Percentiles rank a stretch among this genome's conserved stretches.
phyloP scores from a whole-genome alignment of 768 basidiomycete species.

The Tremella fuciformis region DNA sequence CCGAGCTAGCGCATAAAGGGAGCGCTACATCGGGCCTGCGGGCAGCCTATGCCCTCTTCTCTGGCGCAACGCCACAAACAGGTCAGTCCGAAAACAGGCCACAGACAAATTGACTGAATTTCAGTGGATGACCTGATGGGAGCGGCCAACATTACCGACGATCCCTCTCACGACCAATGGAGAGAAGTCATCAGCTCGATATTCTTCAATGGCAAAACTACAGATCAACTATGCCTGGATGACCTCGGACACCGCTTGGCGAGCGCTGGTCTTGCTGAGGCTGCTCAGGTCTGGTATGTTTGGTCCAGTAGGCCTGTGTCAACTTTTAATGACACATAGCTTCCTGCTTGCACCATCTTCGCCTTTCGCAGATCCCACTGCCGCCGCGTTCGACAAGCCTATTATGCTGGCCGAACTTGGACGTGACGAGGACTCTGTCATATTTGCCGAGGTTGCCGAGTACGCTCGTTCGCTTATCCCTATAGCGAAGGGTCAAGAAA shows the following conservation, averaged over 20 bases:
- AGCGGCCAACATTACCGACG: conserved; percentile 59
- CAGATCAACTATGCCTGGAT: conserved; percentile 72
- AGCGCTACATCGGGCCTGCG: conserved; percentile 49
- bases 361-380: conserved; percentile 68
- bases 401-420: conserved; percentile 60
- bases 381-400: conserved; percentile 66
- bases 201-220: conserved; percentile 62
- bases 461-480: conserved; percentile 79
- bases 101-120: conserved; percentile 12
- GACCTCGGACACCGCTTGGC: conserved; percentile 79
- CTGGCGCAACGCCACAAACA: conserved; percentile 68
- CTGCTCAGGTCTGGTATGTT: conserved; percentile 86
- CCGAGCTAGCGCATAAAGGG: conserved; percentile 62
- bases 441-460: conserved; percentile 86
- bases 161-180: conserved; percentile 70
- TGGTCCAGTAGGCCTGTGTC: background rate
- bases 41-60: conserved; percentile 75
- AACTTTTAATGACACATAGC: conserved; percentile 13
- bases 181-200: conserved; percentile 81
- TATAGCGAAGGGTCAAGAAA: conserved; percentile 75
- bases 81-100: conserved; percentile 57
- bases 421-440: conserved; percentile 60
- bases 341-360: conserved; percentile 86
- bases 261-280: conserved; percentile 69
- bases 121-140: conserved; percentile 51